Evolutionary conservation across 2,329 filamentous ascomycete species (phyloP).

Genomic region (Coniochaeta sp.): DNA sequence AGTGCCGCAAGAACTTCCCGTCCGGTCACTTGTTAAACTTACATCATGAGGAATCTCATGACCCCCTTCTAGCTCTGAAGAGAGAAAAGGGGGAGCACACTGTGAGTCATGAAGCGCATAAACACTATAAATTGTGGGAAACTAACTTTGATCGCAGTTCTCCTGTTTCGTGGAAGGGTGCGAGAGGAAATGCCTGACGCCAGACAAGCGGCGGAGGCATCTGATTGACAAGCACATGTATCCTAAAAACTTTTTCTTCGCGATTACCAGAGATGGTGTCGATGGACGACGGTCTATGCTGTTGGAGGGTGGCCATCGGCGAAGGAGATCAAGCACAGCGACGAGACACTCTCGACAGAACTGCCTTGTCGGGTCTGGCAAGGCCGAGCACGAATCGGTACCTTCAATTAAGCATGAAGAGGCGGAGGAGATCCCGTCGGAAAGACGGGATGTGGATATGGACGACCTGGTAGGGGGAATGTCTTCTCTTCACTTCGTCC

Average conservation of each 20-base stretch:
- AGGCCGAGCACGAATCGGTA: not conserved
- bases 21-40: slow-evolving; percentile 71
- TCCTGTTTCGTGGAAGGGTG: slow-evolving; percentile 87
- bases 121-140: not conserved
- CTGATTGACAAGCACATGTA: slow-evolving; percentile 93
- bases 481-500: slow-evolving; percentile 66
- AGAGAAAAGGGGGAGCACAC: slow-evolving; percentile 81
- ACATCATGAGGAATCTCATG: slow-evolving; percentile 88
- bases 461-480: slow-evolving; percentile 59
- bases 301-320: slow-evolving; percentile 43
- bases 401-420: not conserved
- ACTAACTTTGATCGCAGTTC: slow-evolving; percentile 45
- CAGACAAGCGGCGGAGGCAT: slow-evolving; percentile 79
- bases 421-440: slow-evolving; percentile 3
- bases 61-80: slow-evolving; percentile 65
- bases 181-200: slow-evolving; percentile 74
- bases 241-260: slow-evolving; percentile 81
- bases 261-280: slow-evolving; percentile 81
- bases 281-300: slow-evolving; percentile 78
- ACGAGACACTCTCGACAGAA: slow-evolving; percentile 12
- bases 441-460: slow-evolving; percentile 42
- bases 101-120: slow-evolving; percentile 38
- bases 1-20: slow-evolving; percentile 84
- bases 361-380: slow-evolving; percentile 5
- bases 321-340: slow-evolving; percentile 38